A percentile compares a stretch with the other conserved stretches of the same genome.
Evolutionary conservation across 257 asterid species (phyloP).

Genomic region (Solanum virginianum): DNA sequence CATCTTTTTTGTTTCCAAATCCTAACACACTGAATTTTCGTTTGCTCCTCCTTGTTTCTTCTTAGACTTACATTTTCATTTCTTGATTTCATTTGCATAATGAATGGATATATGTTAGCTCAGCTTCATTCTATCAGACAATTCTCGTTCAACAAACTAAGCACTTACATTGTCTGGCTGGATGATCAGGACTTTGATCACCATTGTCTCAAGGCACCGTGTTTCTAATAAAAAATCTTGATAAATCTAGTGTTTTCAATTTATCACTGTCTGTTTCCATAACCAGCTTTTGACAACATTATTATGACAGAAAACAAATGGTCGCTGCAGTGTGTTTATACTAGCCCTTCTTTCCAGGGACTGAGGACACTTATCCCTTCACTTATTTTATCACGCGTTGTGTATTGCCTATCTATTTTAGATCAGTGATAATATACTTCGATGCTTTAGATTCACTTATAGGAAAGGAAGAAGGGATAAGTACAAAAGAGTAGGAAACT

Average conservation of each 20-base stretch:
- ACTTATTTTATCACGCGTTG: neutral
- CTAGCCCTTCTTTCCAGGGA: neutral
- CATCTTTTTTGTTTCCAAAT: neutral
- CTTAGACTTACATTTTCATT: neutral
- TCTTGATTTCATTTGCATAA: neutral
- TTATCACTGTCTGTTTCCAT: neutral
- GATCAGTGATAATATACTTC: neutral
- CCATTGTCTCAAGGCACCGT: neutral
- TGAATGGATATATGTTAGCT: neutral
- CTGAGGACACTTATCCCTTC: neutral
- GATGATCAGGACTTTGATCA: neutral
- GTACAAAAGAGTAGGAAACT: neutral
- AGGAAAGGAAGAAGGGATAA: neutral
- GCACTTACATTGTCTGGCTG: neutral
- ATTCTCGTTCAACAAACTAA: neutral
- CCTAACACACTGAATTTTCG: neutral
- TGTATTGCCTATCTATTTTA: neutral
- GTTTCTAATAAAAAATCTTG: neutral
- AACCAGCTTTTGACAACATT: neutral
- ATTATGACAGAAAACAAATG: neutral
- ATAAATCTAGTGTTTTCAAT: neutral
- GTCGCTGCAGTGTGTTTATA: neutral
- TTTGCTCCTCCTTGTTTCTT: neutral
- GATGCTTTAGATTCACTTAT: neutral
- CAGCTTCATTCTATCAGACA: neutral